Conservation (phyloP, 345 rosid genomes). For the Arabis alpina region DNA sequence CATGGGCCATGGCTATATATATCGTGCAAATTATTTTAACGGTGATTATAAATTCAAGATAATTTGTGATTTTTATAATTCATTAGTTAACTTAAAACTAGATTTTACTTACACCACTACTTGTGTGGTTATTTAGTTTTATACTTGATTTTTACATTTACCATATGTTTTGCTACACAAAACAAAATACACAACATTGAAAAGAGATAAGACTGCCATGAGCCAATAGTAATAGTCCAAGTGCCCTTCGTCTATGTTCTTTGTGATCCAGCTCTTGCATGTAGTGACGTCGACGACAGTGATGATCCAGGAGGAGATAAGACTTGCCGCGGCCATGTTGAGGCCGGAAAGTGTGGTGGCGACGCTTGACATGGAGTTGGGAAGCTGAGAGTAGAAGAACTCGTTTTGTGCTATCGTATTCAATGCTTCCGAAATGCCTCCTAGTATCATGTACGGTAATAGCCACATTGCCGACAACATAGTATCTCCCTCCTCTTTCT, state of each 20-base stretch:
- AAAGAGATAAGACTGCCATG: slow-evolving; percentile 43
- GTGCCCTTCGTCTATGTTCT: slow-evolving; percentile 54
- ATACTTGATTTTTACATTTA: slow-evolving; percentile 34
- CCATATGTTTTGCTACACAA: slow-evolving; percentile 55
- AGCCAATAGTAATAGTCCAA: slow-evolving; percentile 63
- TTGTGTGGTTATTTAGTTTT: background rate
- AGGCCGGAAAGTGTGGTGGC: slow-evolving; percentile 45
- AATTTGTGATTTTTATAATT: no score
- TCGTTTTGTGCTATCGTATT: slow-evolving; percentile 51
- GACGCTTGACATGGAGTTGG: slow-evolving; percentile 59
- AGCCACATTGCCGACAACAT: slow-evolving; percentile 62
- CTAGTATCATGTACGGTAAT: slow-evolving; percentile 41
- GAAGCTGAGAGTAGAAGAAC: slow-evolving; percentile 59
- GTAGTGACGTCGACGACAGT: slow-evolving; percentile 41
- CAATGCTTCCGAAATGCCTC: slow-evolving; percentile 55
- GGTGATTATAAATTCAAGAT: no score
- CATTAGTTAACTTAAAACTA: no score
- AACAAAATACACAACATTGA: slow-evolving; percentile 48
- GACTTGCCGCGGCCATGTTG: slow-evolving; percentile 42
- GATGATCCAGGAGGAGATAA: slow-evolving; percentile 51
- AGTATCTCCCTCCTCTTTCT: slow-evolving; percentile 26
- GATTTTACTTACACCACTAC: no score
- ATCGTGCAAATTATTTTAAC: no score
- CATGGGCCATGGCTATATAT: no score
- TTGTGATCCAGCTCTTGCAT: slow-evolving; percentile 53